These are phyloP conservation scores for Incumbomyces delicatus DNA, from an alignment of 2,329 filamentous ascomycete genomes.

Conservation along the genomic window DNA sequence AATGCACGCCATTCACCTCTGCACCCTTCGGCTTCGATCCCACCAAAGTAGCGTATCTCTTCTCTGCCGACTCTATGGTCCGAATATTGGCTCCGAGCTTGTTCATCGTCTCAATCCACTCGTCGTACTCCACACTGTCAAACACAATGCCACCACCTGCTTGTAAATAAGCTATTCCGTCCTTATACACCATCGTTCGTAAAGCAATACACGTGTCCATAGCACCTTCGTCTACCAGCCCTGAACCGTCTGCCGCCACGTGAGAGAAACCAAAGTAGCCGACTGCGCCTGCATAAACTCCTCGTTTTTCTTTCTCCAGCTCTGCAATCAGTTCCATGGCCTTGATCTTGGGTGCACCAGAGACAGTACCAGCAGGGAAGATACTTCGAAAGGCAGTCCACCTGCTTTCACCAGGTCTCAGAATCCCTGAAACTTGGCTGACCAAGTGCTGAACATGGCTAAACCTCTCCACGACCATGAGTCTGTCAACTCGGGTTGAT, in stretches of 20 bases:
- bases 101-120: constrained; percentile 95
- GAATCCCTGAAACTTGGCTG: constrained; percentile 85
- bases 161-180: constrained; percentile 84
- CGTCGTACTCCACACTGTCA: constrained; percentile 81
- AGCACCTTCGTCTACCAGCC: constrained; percentile 57
- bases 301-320: constrained; percentile 84
- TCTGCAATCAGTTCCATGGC: constrained; percentile 97
- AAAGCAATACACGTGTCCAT: constrained; percentile 84
- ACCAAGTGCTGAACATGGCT: constrained; percentile 96
- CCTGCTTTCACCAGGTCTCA: constrained; percentile 71
- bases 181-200: constrained; percentile 89
- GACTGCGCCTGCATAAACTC: constrained; percentile 89
- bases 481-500: constrained; percentile 78
- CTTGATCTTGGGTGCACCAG: constrained; percentile 86
- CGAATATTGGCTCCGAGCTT: constrained; percentile 85
- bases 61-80: constrained; percentile 76
- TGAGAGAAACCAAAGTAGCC: constrained; percentile 89
- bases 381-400: constrained; percentile 96
- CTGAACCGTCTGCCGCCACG: constrained; percentile 52
- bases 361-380: constrained; percentile 93
- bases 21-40: not conserved
- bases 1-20: no score
- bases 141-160: constrained; percentile 82
- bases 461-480: constrained; percentile 93
- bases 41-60: constrained; percentile 46